Conservation (phyloP, 2,329 filamentous ascomycete genomes). For the Cytospora leucostoma region DNA sequence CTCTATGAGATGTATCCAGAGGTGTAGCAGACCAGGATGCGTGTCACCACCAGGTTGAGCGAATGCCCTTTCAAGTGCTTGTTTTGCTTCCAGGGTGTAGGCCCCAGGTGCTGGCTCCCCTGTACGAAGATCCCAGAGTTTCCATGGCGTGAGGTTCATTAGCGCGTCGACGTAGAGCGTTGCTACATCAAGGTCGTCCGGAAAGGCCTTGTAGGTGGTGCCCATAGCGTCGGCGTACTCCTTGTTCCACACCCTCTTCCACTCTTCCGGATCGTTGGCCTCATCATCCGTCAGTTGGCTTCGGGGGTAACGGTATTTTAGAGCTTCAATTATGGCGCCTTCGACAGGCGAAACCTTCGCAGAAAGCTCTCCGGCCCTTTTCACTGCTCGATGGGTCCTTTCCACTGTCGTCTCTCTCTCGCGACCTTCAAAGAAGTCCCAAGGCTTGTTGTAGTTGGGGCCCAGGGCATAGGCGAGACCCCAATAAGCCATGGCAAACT, state of each 20-base stretch:
- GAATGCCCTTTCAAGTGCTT: conserved; percentile 60
- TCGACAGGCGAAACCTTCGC: conserved; percentile 53
- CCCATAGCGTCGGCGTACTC: conserved; percentile 60
- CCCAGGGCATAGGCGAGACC: conserved; percentile 70
- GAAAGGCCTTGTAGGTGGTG: conserved; percentile 39
- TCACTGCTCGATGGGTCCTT: conserved; percentile 37
- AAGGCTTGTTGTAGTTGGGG: conserved; percentile 77
- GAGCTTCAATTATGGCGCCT: conserved; percentile 62
- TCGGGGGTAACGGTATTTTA: conserved; percentile 61
- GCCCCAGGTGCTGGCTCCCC: conserved; percentile 52
- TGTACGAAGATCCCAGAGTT: conserved; percentile 44
- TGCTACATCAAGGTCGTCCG: conserved; percentile 35
- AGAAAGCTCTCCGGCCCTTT: conserved; percentile 33
- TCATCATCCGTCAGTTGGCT: conserved; percentile 37
- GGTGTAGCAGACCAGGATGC: conserved; percentile 67
- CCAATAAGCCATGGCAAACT: conserved; percentile 68
- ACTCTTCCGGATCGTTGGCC: conserved; percentile 43
- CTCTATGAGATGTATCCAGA: conserved; percentile 48
- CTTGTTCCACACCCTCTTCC: conserved; percentile 52
- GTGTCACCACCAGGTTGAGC: conserved; percentile 43
- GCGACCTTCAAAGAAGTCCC: conserved; percentile 66
- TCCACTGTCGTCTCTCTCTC: conserved; percentile 57
- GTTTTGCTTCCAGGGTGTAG: conserved; percentile 59
- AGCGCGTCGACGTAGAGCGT: conserved; percentile 54
- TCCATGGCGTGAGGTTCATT: conserved; percentile 52